Evolutionary conservation across 345 rosid genomes (phyloP), one percentile per base, ranked within the genome.

Genomic region (Eucalyptus sp.): DNA sequence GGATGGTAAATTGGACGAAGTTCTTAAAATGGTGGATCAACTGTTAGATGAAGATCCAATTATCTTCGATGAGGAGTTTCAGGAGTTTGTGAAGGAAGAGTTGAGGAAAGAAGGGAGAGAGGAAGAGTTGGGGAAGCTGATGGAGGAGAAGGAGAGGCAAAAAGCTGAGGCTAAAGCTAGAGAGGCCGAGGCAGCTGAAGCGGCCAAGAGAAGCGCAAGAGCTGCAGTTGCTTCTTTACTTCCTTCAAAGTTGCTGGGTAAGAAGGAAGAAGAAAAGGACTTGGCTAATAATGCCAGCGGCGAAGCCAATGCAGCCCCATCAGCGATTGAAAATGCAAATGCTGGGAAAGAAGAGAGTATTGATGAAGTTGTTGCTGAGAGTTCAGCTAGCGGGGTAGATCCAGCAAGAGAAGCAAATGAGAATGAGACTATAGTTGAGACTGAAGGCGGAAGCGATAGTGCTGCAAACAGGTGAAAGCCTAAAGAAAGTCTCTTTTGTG

Each of bases 131-230:
- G 89, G 91, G 43, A 96, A 93, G 92, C 97, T 97, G 86, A 93
- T 97, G 91, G 98, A 95, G 87, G 96, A 96, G 88, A 97, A 97
- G 91, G 97, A 95, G 93, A 93, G 96, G 91, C 92, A 87, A 89
- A 97, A 96, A 89, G 99, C 97, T 29, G 99, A 97, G 92, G 99
- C 97, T 33, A 95, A 95, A 93, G 99, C 97, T 41, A 95, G 90
- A 91, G 98, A 95, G 93, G 89, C 76, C 3, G 98, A 93, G 90
- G 98, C 92, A 54, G 95, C 94, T 7, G 99, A 97, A 91, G 99
- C 95, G 6, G 93, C 96, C 83, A 96, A 94, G 94, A 94, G 92
- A 91, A 93, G 93, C 88, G 96, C 96, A 56, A 92, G 91, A 62
- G 91, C 92, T 44, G 94, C 93, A 2, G 89, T 97, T 43, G 86